phyloP scores from a whole-genome alignment of 768 basidiomycete genomes.

The Panellus pusillus region DNA sequence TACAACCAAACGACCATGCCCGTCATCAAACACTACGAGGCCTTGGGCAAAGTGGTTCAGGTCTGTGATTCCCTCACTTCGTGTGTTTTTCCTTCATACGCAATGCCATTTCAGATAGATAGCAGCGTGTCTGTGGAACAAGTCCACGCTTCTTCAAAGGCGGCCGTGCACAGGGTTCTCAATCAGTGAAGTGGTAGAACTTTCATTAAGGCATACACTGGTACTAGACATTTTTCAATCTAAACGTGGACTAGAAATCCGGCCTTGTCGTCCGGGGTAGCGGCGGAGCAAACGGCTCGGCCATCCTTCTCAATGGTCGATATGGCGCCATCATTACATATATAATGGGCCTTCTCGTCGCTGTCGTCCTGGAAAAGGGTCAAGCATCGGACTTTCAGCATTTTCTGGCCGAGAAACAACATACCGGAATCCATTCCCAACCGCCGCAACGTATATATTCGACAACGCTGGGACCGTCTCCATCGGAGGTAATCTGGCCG shows the following conservation, averaged over 20 bases:
- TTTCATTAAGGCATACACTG: background rate
- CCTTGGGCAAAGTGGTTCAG: slow-evolving; percentile 71
- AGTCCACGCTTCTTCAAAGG: slow-evolving; percentile 45
- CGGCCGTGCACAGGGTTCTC: slow-evolving; percentile 53
- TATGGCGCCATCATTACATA: slow-evolving; percentile 82
- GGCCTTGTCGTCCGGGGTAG: slow-evolving; percentile 32
- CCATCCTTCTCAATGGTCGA: slow-evolving; percentile 62
- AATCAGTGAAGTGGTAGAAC: slow-evolving; percentile 22
- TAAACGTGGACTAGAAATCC: slow-evolving; percentile 51
- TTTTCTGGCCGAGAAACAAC: slow-evolving; percentile 21
- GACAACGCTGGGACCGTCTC: slow-evolving; percentile 55
- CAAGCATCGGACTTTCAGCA: background rate
- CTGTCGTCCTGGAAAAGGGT: slow-evolving; percentile 45
- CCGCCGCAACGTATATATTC: slow-evolving; percentile 79
- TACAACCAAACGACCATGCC: slow-evolving; percentile 91
- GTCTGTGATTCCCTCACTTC: slow-evolving; percentile 40
- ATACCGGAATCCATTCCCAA: slow-evolving; percentile 87
- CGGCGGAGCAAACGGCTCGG: slow-evolving; percentile 49
- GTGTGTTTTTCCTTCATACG: background rate
- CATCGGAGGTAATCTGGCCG: slow-evolving; percentile 42
- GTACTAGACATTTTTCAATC: slow-evolving; percentile 14
- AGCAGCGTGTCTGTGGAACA: slow-evolving; percentile 46
- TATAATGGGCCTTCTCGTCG: slow-evolving; percentile 63
- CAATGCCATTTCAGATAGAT: slow-evolving; percentile 52
- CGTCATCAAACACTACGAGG: slow-evolving; percentile 81